Conservation (phyloP, 108 stramenopile genomes). For the Cyclotella kingstonii region DNA sequence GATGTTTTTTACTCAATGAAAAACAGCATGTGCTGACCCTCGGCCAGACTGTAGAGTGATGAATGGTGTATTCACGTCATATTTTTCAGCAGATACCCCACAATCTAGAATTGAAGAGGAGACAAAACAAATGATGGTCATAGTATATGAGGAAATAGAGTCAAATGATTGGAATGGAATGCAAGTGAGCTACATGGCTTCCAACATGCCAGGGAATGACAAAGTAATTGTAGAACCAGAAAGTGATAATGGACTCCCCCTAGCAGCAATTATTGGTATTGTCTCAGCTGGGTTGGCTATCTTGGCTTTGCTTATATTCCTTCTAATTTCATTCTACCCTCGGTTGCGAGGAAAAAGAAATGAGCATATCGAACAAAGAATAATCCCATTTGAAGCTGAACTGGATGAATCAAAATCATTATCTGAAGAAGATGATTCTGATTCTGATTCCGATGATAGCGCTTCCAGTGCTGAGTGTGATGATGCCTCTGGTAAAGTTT, state of each 20-base stretch:
- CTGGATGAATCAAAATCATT: neutral
- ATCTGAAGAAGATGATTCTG: slow-evolving; percentile 23
- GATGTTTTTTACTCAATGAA: neutral
- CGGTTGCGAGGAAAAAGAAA: slow-evolving; percentile 18
- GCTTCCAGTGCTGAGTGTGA: slow-evolving; percentile 19
- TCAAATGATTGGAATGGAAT: slow-evolving; percentile 22
- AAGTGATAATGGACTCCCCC: slow-evolving; percentile 11
- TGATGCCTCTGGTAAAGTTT: slow-evolving; percentile 8
- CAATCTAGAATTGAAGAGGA: slow-evolving; percentile 8
- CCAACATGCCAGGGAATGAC: slow-evolving; percentile 7
- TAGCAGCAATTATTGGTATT: slow-evolving; percentile 34
- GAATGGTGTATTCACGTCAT: slow-evolving; percentile 31
- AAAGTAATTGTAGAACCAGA: neutral
- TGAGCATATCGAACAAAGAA: slow-evolving; percentile 14
- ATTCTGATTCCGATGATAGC: slow-evolving; percentile 33
- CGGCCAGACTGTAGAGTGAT: slow-evolving; percentile 23
- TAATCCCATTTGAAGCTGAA: slow-evolving; percentile 17
- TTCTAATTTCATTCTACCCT: slow-evolving; percentile 8
- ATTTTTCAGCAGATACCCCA: slow-evolving; percentile 21
- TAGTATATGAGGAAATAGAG: slow-evolving; percentile 26
- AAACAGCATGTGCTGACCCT: slow-evolving; percentile 10
- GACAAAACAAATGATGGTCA: slow-evolving; percentile 19
- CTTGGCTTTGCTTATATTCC: slow-evolving; percentile 2
- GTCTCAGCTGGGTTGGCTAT: slow-evolving; percentile 10
- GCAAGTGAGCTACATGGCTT: slow-evolving; percentile 18